phyloP scores from a whole-genome alignment of 352 stramenopile genomes.

The Aphanomyces astaci region DNA sequence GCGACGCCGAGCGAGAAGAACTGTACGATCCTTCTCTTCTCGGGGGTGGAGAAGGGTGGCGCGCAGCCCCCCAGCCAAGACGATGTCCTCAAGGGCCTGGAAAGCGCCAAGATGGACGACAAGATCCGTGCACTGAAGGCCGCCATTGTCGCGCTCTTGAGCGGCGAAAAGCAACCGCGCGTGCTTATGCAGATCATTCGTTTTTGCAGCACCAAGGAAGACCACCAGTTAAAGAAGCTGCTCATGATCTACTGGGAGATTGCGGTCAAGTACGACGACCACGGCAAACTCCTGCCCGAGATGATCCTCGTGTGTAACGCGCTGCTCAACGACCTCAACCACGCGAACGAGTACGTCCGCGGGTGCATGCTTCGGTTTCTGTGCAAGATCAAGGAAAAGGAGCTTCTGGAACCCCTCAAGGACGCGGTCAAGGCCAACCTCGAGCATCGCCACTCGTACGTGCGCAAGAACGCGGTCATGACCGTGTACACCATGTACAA shows the following conservation, averaged over 20 bases:
- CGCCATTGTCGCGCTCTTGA: conserved; percentile 96
- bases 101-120: conserved; percentile 91
- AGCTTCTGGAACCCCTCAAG: conserved; percentile 88
- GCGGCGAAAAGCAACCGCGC: conserved; percentile 96
- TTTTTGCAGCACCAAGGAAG: conserved; percentile 98
- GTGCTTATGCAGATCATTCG: conserved; percentile 99
- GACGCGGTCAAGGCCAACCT: conserved; percentile 94
- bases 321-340: conserved; percentile 98
- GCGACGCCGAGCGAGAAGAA: conserved; percentile 20
- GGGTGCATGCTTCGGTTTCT: conserved; percentile 99
- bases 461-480: conserved; percentile 98
- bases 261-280: conserved; percentile 94
- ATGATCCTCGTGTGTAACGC: conserved; percentile 99
- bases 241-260: conserved; percentile 99
- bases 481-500: conserved; percentile 98
- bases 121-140: conserved; percentile 98
- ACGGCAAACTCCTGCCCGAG: conserved; percentile 95
- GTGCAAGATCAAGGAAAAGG: conserved; percentile 98
- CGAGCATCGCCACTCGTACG: conserved; percentile 97
- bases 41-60: conserved; percentile 21
- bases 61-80: conserved; percentile 67
- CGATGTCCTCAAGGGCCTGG: conserved; percentile 96
- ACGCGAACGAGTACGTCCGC: conserved; percentile 99
- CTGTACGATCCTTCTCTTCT: conserved; percentile 23
- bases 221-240: conserved; percentile 99